Percentiles rank a stretch among this genome's conserved stretches.
Evolutionary conservation across 805 yeast genomes (phyloP).

Genomic region (Kuraishia borneana): DNA sequence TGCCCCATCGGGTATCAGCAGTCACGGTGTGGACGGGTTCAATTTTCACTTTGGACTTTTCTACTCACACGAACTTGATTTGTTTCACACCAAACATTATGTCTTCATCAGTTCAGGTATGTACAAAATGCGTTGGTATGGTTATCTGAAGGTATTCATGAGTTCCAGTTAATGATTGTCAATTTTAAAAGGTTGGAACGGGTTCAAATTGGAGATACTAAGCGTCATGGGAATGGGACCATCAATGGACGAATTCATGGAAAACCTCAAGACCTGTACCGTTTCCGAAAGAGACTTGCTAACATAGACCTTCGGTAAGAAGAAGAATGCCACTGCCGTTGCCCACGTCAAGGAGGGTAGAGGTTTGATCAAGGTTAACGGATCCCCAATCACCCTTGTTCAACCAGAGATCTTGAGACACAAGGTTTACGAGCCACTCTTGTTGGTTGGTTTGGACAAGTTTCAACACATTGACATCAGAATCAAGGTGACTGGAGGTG

Average conservation of each 20-base stretch:
- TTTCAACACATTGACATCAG: conserved; percentile 97
- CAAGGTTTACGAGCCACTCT: conserved; percentile 99
- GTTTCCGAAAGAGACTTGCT: conserved; percentile 10
- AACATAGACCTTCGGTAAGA: conserved; percentile 94
- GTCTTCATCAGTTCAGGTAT: too few species aligned
- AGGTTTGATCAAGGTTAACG: conserved; percentile 99
- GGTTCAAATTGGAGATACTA: conserved; percentile 2
- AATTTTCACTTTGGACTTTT: too few species aligned
- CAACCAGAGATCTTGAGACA: conserved; percentile 98
- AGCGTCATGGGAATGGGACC: not conserved
- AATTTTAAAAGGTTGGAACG: conserved; percentile 4
- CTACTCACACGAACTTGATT: too few species aligned
- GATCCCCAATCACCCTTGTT: conserved; percentile 97
- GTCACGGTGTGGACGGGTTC: too few species aligned
- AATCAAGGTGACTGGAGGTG: conserved; percentile 99
- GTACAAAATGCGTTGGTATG: too few species aligned
- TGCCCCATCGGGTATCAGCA: too few species aligned
- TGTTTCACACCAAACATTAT: too few species aligned
- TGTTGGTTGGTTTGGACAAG: conserved; percentile 97
- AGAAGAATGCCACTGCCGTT: conserved; percentile 99
- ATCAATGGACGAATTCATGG: not conserved
- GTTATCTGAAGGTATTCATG: too few species aligned
- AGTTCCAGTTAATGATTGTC: too few species aligned
- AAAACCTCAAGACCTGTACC: not conserved
- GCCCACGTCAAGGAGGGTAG: conserved; percentile 99